A percentile compares a stretch with the other conserved stretches of the same genome.
phyloP scores from a whole-genome alignment of 345 rosid species.

The Eucalyptus pauciflora region DNA sequence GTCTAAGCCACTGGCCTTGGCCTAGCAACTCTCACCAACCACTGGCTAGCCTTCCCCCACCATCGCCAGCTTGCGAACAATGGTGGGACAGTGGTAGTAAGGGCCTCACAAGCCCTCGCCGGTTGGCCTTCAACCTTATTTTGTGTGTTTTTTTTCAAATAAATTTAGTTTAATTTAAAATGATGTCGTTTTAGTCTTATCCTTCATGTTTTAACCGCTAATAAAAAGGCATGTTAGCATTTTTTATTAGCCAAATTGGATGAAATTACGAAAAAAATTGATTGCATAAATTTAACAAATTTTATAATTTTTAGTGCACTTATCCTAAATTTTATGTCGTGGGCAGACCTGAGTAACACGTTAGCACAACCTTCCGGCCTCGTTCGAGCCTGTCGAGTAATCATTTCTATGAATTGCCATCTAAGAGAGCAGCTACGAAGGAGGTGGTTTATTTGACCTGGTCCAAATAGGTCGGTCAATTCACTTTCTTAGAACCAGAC shows the following conservation, averaged over 20 bases:
- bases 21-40: too few relatives aligned
- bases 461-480: neutral
- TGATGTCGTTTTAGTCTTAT: neutral
- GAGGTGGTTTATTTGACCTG: neutral
- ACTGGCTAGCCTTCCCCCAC: too few relatives aligned
- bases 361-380: neutral
- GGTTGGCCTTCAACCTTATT: neutral
- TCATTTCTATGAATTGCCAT: neutral
- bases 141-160: neutral
- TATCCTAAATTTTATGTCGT: neutral
- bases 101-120: neutral
- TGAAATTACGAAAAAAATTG: accelerated
- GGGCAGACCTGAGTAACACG: neutral
- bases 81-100: accelerated
- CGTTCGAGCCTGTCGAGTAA: neutral
- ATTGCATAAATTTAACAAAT: too few relatives aligned
- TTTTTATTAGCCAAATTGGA: too few relatives aligned
- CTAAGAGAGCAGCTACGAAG: neutral
- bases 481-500: neutral
- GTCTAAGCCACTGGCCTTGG: too few relatives aligned
- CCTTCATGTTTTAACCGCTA: neutral
- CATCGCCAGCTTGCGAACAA: too few relatives aligned
- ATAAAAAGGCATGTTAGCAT: too few relatives aligned
- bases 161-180: neutral
- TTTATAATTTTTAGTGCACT: too few relatives aligned